Percentiles rank a stretch among this genome's conserved stretches.
Evolutionary conservation across 768 basidiomycete species (phyloP).

Genomic region (Sarcodon aspratus): DNA sequence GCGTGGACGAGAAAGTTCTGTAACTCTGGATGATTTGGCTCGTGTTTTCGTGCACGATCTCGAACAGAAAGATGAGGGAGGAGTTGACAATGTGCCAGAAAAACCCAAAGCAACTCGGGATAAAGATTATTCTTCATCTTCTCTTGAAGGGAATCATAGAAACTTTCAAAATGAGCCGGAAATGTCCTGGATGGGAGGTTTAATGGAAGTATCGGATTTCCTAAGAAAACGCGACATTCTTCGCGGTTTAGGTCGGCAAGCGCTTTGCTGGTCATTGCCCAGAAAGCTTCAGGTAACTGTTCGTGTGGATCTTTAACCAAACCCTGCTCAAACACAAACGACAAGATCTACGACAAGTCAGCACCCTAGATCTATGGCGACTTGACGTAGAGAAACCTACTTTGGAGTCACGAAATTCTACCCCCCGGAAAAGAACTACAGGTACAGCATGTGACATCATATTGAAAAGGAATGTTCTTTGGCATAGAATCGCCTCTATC

Average conservation of each 20-base stretch:
- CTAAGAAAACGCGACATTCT: conserved; percentile 2
- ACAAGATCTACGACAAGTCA: conserved; percentile 26
- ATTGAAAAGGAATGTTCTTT: conserved; percentile 37
- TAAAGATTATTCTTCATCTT: not conserved
- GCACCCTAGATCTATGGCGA: not conserved
- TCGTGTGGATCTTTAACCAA: conserved; percentile 10
- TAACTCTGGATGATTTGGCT: conserved; percentile 12
- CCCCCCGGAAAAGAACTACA: conserved; percentile 38
- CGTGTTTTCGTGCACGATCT: conserved; percentile 24
- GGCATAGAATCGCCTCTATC: conserved; percentile 26
- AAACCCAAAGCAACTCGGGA: conserved; percentile 21
- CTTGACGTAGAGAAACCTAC: conserved; percentile 17
- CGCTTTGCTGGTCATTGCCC: conserved; percentile 8
- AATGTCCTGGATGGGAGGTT: not conserved
- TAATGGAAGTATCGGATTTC: not conserved
- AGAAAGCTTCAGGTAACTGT: conserved; percentile 5
- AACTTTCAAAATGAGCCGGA: not conserved
- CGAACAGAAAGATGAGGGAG: conserved; percentile 24
- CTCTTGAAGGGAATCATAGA: not conserved
- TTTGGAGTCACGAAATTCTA: conserved; percentile 55
- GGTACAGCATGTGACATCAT: conserved; percentile 39
- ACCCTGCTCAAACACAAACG: conserved; percentile 39
- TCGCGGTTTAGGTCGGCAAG: conserved; percentile 4
- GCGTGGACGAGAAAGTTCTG: conserved; percentile 16
- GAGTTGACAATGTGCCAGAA: conserved; percentile 27